Conservation (phyloP, 2,329 filamentous ascomycete genomes). For the Aspergillus calidoustus region DNA sequence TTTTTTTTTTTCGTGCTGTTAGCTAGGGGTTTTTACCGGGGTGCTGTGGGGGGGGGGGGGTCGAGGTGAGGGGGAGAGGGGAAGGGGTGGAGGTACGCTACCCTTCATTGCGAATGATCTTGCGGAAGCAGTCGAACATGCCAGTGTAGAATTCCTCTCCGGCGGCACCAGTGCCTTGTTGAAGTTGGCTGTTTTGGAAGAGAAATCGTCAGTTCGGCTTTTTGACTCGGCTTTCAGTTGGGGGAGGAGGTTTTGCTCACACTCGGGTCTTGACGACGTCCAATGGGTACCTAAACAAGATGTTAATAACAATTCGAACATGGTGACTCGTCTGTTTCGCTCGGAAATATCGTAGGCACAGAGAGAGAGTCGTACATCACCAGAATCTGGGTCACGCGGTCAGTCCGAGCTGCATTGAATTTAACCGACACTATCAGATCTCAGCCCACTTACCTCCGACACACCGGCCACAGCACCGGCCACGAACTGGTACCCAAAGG, state of each 20-base stretch:
- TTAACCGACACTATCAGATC: conserved; percentile 22
- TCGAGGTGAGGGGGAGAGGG: not conserved
- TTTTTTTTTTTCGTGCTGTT: conserved; percentile 39
- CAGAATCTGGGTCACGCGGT: conserved; percentile 66
- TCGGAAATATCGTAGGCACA: not conserved
- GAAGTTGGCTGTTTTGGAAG: conserved; percentile 70
- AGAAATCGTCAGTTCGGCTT: conserved; percentile 1
- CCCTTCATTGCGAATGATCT: conserved; percentile 97
- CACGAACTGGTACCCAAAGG: conserved; percentile 93
- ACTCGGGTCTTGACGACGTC: conserved; percentile 98
- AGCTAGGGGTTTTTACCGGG: not conserved
- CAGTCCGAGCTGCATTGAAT: conserved; percentile 7
- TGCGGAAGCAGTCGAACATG: conserved; percentile 97
- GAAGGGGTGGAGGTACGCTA: conserved; percentile 45
- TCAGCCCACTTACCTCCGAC: conserved; percentile 73
- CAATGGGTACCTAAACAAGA: conserved; percentile 79
- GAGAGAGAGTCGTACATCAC: conserved; percentile 68
- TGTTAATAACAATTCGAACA: conserved; percentile 1
- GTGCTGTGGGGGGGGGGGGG: not conserved
- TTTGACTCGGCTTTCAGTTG: conserved; percentile 9
- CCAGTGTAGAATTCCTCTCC: conserved; percentile 89
- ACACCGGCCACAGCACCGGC: conserved; percentile 97
- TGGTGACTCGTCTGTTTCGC: not conserved
- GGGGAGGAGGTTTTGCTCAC: conserved; percentile 58
- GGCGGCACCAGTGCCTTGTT: conserved; percentile 68